These are phyloP conservation scores for Heliocybe sulcata DNA, from an alignment of 1,284 basidiomycete genomes.

Conservation along the genomic window DNA sequence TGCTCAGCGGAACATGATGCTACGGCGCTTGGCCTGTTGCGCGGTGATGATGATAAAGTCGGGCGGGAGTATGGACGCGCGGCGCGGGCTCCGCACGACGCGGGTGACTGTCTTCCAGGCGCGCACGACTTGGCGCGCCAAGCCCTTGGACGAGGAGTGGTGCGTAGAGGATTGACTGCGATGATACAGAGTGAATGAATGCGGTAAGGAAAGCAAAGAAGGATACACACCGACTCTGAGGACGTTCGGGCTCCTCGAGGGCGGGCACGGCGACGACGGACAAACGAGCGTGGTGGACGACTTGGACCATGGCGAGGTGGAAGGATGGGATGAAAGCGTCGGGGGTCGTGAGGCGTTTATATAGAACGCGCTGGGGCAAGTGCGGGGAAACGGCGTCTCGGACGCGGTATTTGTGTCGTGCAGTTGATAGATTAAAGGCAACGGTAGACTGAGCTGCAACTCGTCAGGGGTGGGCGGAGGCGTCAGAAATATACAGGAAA, in stretches of 20 bases:
- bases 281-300: not conserved
- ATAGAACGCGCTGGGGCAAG: not conserved
- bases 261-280: not conserved
- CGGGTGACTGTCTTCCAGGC: slow-evolving; percentile 57
- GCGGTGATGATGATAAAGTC: slow-evolving; percentile 57
- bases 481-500: too few relatives aligned
- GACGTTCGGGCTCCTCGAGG: not conserved
- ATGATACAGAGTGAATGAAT: not conserved
- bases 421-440: not conserved
- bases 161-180: not conserved
- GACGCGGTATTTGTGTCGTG: not conserved
- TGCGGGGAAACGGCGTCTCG: not conserved
- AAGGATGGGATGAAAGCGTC: not conserved
- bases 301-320: not conserved
- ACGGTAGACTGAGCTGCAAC: not conserved
- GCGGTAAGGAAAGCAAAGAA: not conserved
- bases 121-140: slow-evolving; percentile 50
- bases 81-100: slow-evolving; percentile 39
- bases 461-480: too few relatives aligned
- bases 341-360: not conserved
- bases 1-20: slow-evolving; percentile 24
- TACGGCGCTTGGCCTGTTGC: slow-evolving; percentile 27
- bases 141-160: slow-evolving; percentile 34
- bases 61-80: slow-evolving; percentile 44
- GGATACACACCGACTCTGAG: not conserved